phyloP scores from a whole-genome alignment of 2,329 filamentous ascomycete species.

The Coniochaeta pulveracea region DNA sequence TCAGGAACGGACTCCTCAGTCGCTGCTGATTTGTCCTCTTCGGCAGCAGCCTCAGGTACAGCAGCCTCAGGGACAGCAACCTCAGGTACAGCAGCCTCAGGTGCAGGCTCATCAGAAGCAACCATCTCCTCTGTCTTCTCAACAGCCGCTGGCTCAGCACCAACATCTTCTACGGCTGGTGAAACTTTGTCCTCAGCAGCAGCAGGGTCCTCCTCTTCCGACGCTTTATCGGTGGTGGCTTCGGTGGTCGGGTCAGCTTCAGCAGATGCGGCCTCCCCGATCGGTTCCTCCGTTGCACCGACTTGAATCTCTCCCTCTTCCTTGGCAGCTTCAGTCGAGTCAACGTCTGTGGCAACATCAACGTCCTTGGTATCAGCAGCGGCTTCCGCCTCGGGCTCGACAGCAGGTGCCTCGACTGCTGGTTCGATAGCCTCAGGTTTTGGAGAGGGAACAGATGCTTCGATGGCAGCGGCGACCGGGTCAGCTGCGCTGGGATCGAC shows the following conservation, averaged over 20 bases:
- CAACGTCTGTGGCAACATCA: not conserved
- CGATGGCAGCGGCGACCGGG: no score
- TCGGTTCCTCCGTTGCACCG: no score
- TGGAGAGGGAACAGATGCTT: no score
- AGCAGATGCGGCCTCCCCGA: no score
- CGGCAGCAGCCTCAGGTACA: conserved; percentile 1
- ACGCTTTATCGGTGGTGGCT: not conserved
- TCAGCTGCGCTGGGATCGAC: no score
- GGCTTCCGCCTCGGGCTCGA: not conserved
- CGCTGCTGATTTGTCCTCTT: not conserved
- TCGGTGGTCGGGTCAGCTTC: no score
- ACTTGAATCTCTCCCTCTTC: no score
- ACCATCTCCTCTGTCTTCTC: not conserved
- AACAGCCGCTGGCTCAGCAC: not conserved
- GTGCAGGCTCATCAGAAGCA: not conserved
- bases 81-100: no score
- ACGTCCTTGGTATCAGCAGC: not conserved
- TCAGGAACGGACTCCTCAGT: no score
- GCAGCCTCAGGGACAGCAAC: no score
- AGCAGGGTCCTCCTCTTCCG: not conserved
- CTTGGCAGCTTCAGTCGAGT: not conserved
- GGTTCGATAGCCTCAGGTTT: not conserved
- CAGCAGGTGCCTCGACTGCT: not conserved
- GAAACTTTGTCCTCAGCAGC: not conserved
- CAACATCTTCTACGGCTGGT: not conserved